These are phyloP conservation scores for Sporothrix brasiliensis DNA, from an alignment of 2,329 filamentous ascomycete species.

Conservation along the genomic window DNA sequence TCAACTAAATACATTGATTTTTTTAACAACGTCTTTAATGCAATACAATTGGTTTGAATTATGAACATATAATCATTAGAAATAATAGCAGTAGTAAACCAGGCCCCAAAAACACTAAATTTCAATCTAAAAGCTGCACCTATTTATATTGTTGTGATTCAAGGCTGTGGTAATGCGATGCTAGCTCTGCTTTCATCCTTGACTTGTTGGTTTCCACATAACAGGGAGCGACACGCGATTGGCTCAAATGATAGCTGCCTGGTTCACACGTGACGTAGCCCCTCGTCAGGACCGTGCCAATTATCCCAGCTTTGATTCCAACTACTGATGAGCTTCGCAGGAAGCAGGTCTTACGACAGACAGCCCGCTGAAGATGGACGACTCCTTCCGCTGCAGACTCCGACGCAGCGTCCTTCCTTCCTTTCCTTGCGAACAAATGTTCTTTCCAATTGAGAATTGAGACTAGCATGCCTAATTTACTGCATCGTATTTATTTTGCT, in stretches of 20 bases:
- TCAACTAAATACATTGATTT: too few relatives aligned
- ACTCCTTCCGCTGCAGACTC: conserved; percentile 19
- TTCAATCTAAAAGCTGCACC: too few relatives aligned
- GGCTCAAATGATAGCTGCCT: conserved; percentile 12
- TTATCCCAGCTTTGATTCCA: conserved; percentile 13
- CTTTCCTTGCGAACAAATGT: too few relatives aligned
- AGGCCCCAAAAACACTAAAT: too few relatives aligned
- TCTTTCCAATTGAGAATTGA: background rate
- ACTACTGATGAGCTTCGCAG: conserved; percentile 10
- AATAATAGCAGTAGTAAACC: too few relatives aligned
- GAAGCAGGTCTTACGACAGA: background rate
- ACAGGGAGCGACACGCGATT: background rate
- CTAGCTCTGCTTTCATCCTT: too few relatives aligned
- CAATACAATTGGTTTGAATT: too few relatives aligned
- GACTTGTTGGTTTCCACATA: background rate
- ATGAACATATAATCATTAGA: too few relatives aligned
- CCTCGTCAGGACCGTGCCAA: conserved; percentile 12
- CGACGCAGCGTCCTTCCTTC: conserved; percentile 7
- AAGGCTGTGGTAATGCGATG: too few relatives aligned
- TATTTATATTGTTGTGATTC: too few relatives aligned
- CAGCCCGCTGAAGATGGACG: background rate
- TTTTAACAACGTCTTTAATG: too few relatives aligned
- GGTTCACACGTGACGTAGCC: conserved; percentile 12
- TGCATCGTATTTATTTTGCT: conserved; percentile 7
- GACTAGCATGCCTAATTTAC: background rate